Evolutionary conservation across 306 rosid species (phyloP).

Genomic region (Sindora glabra): DNA sequence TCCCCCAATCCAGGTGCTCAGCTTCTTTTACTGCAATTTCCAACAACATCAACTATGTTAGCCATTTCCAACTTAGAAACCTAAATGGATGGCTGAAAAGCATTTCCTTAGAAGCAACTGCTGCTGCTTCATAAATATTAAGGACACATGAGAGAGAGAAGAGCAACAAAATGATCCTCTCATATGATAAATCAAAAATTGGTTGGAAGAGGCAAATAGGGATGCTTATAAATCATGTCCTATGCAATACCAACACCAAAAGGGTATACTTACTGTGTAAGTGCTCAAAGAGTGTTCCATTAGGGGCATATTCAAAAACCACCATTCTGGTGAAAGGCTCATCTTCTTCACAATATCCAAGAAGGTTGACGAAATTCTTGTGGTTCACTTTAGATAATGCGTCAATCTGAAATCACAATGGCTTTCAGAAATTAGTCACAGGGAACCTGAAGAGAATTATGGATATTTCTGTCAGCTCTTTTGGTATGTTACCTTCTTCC

Average conservation of each 20-base stretch:
- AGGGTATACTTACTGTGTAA: slow-evolving; percentile 63
- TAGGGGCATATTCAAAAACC: slow-evolving; percentile 94
- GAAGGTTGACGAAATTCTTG: slow-evolving; percentile 86
- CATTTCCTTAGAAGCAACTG: no score
- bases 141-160: no score
- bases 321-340: slow-evolving; percentile 89
- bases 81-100: neutral
- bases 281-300: slow-evolving; percentile 92
- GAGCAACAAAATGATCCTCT: no score
- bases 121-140: no score
- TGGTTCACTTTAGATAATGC: slow-evolving; percentile 78
- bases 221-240: neutral
- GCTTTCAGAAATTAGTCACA: slow-evolving; percentile 18
- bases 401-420: slow-evolving; percentile 50
- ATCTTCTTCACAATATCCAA: slow-evolving; percentile 84
- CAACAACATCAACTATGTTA: slow-evolving; percentile 16
- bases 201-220: no score
- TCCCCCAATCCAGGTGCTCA: slow-evolving; percentile 90
- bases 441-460: neutral
- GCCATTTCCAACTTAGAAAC: slow-evolving; percentile 15
- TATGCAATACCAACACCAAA: neutral
- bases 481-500: slow-evolving; percentile 63
- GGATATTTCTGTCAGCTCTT: neutral
- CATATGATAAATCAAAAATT: no score
- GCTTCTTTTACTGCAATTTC: slow-evolving; percentile 70